These are phyloP conservation scores for Wickerhamiella cacticola DNA, from an alignment of 805 yeast species.

Conservation along the genomic window DNA sequence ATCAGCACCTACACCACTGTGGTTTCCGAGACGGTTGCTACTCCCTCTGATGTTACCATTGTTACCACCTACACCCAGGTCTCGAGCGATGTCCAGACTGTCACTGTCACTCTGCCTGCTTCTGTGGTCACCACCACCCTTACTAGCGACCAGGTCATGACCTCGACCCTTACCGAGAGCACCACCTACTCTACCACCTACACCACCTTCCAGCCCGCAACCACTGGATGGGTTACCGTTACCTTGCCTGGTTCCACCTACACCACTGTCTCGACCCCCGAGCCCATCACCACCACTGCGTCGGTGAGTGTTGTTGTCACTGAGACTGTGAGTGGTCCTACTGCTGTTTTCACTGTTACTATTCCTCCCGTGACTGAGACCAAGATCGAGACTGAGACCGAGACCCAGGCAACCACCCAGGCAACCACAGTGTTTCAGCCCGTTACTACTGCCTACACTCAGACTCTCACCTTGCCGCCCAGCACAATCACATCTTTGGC, in stretches of 20 bases:
- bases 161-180: slow-evolving; percentile 6
- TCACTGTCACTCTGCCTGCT: slow-evolving; percentile 5
- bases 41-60: neutral
- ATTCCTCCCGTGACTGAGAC: slow-evolving; percentile 1
- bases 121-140: neutral
- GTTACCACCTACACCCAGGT: slow-evolving; percentile 5
- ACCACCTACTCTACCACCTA: neutral
- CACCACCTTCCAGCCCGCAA: neutral
- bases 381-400: neutral
- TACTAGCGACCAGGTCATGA: slow-evolving; percentile 3
- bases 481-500: slow-evolving; percentile 2
- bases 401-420: neutral
- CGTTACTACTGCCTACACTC: neutral
- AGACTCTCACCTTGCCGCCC: slow-evolving; percentile 2
- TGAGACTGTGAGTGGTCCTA: slow-evolving; percentile 1
- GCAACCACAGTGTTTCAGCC: slow-evolving; percentile 7
- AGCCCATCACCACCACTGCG: neutral
- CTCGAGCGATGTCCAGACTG: neutral
- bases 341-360: slow-evolving; percentile 2
- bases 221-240: neutral
- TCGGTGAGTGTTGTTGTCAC: neutral
- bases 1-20: slow-evolving; percentile 2
- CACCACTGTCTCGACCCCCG: slow-evolving; percentile 2
- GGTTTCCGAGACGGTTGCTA: neutral
- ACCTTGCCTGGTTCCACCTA: neutral